Base-by-base conservation (phyloP, 257 asterid genomes). In the Solanum microdontum region DNA sequence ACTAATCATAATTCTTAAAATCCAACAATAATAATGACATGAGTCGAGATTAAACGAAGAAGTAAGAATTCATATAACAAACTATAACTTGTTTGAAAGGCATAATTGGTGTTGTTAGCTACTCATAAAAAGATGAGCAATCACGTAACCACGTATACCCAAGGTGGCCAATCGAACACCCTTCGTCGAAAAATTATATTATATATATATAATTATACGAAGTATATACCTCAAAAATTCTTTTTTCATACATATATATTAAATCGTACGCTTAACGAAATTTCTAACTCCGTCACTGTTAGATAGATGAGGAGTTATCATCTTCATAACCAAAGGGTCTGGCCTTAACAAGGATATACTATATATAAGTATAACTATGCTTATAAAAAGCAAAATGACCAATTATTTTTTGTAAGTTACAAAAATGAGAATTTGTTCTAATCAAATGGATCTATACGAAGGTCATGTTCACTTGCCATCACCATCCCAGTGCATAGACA, bases 401-500 rank as follows among this genome's bases (percentile, higher is more conserved):
- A 64, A 58, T 70, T 32, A 15, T 15, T 8, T 15, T 72, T 4
- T 15, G 13, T 77, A 12, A 30, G 72, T 58, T 11, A 70, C 83
- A 85, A 40, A 40, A 85, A 68, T 37, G 66, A 23, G 6, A 32
- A 70, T 11, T 21, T 79, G 83, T 86, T 86, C 82, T 94, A 95
- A 92, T 93, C 98, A 33, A 96, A 96, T 60, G 99, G 98, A 87
- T 94, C 98, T 28, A 95, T 95, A 24, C 98, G 89, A 1, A 92
- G 98, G 88, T 96, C 98, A 37, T 96, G 98, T 91, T 96, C 99
- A 60, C 98, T 96, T 21, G 99, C 99, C 99, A 96, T 94, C 85
- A 94, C 91, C 98, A 95, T 93, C 88, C 99, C 99, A 1, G 99
- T 96, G 95, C 98, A 94, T 4, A 96, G 92, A 93, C 98, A 96